phyloP scores from a whole-genome alignment of 1,284 basidiomycete genomes.

The Malassezia sympodialis region DNA sequence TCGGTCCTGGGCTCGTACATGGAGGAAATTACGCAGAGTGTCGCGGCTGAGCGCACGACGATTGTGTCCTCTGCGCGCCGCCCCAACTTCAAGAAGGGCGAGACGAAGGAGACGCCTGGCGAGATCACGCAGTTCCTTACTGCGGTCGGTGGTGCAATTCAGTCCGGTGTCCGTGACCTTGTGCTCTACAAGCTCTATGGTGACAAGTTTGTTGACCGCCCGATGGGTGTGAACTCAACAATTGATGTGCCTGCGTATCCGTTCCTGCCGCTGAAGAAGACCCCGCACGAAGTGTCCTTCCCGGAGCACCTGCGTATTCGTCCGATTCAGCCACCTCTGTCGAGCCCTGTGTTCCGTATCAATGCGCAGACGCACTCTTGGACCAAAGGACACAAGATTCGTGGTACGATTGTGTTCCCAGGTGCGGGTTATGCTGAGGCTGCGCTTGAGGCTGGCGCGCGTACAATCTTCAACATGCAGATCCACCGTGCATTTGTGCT shows the following conservation, averaged over 20 bases:
- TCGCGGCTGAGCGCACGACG: slow-evolving; percentile 12
- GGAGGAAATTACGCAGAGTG: slow-evolving; percentile 13
- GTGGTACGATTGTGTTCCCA: slow-evolving; percentile 20
- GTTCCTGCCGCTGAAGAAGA: slow-evolving; percentile 15
- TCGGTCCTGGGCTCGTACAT: slow-evolving; percentile 19
- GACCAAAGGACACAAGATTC: slow-evolving; percentile 23
- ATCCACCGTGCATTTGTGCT: slow-evolving; percentile 20
- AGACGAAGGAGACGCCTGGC: slow-evolving; percentile 14
- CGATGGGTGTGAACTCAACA: slow-evolving; percentile 16
- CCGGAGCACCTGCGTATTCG: slow-evolving; percentile 16
- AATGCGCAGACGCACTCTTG: slow-evolving; percentile 19
- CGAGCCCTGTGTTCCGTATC: slow-evolving; percentile 10
- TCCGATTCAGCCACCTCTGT: slow-evolving; percentile 5
- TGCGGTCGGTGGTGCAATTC: slow-evolving; percentile 12
- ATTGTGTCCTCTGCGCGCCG: slow-evolving; percentile 16
- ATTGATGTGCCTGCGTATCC: slow-evolving; percentile 16
- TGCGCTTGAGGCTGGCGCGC: slow-evolving; percentile 17
- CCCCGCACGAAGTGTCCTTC: slow-evolving; percentile 9
- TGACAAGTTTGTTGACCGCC: slow-evolving; percentile 13
- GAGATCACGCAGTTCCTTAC: slow-evolving; percentile 17
- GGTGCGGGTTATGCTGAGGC: slow-evolving; percentile 18
- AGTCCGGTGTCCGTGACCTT: slow-evolving; percentile 15
- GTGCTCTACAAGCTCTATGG: slow-evolving; percentile 17
- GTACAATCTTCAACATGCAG: slow-evolving; percentile 15
- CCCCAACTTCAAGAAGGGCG: slow-evolving; percentile 19